A percentile compares a stretch with the other conserved stretches of the same genome.
phyloP scores from a whole-genome alignment of 116 monocot genomes.

The Dioscorea cayenensis region DNA sequence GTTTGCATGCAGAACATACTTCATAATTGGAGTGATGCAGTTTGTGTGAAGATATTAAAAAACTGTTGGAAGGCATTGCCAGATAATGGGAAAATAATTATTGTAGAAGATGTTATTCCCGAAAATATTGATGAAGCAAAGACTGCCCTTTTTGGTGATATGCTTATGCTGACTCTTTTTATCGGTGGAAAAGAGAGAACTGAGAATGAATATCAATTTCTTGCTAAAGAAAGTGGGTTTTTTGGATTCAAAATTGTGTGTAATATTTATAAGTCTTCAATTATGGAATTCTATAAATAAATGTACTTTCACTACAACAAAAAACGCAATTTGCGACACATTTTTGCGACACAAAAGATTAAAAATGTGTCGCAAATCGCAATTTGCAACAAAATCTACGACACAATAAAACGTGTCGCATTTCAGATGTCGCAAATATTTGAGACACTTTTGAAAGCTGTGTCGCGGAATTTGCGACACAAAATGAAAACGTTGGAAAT shows the following conservation, averaged over 20 bases:
- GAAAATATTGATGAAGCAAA: not conserved
- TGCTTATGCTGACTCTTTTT: constrained; percentile 7
- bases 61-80: constrained; percentile 21
- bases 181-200: constrained; percentile 24
- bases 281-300: constrained; percentile 12
- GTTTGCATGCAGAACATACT: constrained; percentile 3
- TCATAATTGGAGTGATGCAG: constrained; percentile 16
- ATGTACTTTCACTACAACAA: too few species aligned
- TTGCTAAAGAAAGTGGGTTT: constrained; percentile 11
- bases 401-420: too few species aligned
- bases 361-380: too few species aligned
- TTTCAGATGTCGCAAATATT: too few species aligned
- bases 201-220: not conserved
- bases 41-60: constrained; percentile 11
- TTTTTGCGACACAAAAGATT: too few species aligned
- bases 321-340: too few species aligned
- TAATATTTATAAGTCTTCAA: not conserved
- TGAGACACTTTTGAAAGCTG: too few species aligned
- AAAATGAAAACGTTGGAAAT: too few species aligned
- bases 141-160: not conserved
- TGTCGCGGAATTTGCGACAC: too few species aligned
- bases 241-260: not conserved
- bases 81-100: constrained; percentile 16
- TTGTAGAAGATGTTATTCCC: constrained; percentile 6
- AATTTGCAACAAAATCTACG: too few species aligned